These are phyloP conservation scores for Hanseniaspora jakobsenii DNA, from an alignment of 805 yeast genomes.

Conservation along the genomic window DNA sequence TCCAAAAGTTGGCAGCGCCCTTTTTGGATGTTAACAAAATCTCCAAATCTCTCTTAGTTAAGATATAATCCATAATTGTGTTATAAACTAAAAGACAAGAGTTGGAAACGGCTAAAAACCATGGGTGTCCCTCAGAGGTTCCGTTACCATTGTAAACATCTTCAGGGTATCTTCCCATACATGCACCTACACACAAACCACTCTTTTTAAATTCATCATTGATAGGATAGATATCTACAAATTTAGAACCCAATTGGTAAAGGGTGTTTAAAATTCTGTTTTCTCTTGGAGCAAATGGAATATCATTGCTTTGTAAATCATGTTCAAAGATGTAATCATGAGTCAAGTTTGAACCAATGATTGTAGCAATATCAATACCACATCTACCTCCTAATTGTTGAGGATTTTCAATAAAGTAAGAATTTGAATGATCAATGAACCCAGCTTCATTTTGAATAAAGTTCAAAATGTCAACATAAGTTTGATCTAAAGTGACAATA, in stretches of 20 bases:
- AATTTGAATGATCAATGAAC: slow-evolving; percentile 30
- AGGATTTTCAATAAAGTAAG: slow-evolving; percentile 65
- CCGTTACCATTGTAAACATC: slow-evolving; percentile 73
- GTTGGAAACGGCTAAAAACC: slow-evolving; percentile 68
- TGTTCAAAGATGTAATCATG: slow-evolving; percentile 32
- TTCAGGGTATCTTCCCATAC: slow-evolving; percentile 85
- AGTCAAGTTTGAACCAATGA: slow-evolving; percentile 35
- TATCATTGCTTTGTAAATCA: slow-evolving; percentile 20
- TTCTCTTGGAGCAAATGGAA: slow-evolving; percentile 56
- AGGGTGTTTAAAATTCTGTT: slow-evolving; percentile 51
- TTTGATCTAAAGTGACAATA: slow-evolving; percentile 18
- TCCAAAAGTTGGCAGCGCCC: slow-evolving; percentile 13
- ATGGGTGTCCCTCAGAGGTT: slow-evolving; percentile 74
- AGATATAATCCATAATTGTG: slow-evolving; percentile 35
- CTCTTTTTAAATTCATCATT: slow-evolving; percentile 37
- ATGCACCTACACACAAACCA: slow-evolving; percentile 39
- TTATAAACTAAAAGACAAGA: slow-evolving; percentile 33
- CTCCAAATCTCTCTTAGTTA: slow-evolving; percentile 49
- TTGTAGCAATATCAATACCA: slow-evolving; percentile 70
- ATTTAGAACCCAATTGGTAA: slow-evolving; percentile 47
- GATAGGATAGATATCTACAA: slow-evolving; percentile 67
- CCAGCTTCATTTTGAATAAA: slow-evolving; percentile 28
- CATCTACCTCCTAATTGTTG: slow-evolving; percentile 35
- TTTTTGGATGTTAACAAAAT: slow-evolving; percentile 6
- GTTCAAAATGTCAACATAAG: slow-evolving; percentile 20